Conservation (phyloP, 2,329 filamentous ascomycete species). For the Kalmusia sp. region DNA sequence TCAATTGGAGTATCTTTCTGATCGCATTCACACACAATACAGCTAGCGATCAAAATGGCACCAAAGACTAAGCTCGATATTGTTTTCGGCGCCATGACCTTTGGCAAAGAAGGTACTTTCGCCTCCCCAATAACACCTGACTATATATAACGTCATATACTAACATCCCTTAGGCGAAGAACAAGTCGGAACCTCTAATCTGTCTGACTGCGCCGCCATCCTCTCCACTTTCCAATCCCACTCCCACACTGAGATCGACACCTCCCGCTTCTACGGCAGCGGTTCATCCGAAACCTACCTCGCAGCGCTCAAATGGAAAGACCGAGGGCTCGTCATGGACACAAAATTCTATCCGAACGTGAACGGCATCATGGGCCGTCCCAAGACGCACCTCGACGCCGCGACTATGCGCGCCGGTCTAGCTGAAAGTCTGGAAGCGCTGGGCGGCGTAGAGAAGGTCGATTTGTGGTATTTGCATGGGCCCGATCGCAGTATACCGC, state of each 20-base stretch:
- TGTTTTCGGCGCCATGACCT: constrained; percentile 50
- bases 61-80: constrained; percentile 30
- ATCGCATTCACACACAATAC: too few species aligned
- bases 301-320: constrained; percentile 6
- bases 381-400: constrained; percentile 30
- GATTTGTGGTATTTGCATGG: constrained; percentile 57
- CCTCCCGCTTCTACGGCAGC: constrained; percentile 47
- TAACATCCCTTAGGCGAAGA: constrained; percentile 21
- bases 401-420: constrained; percentile 45
- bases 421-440: constrained; percentile 45
- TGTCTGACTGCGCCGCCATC: constrained; percentile 28
- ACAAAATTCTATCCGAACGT: constrained; percentile 6
- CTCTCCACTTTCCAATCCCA: constrained; percentile 40
- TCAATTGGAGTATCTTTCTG: too few species aligned
- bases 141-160: background rate
- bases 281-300: constrained; percentile 40
- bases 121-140: background rate
- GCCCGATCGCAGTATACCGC: constrained; percentile 52
- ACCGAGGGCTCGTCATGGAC: constrained; percentile 3
- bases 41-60: constrained; percentile 11
- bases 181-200: constrained; percentile 24
- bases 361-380: constrained; percentile 29
- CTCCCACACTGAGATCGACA: constrained; percentile 46
- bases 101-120: constrained; percentile 40
- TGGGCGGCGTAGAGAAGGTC: constrained; percentile 37